A percentile compares a stretch with the other conserved stretches of the same genome.
Evolutionary conservation across 1,284 basidiomycete genomes (phyloP).

Genomic region (Coniophora puteana): DNA sequence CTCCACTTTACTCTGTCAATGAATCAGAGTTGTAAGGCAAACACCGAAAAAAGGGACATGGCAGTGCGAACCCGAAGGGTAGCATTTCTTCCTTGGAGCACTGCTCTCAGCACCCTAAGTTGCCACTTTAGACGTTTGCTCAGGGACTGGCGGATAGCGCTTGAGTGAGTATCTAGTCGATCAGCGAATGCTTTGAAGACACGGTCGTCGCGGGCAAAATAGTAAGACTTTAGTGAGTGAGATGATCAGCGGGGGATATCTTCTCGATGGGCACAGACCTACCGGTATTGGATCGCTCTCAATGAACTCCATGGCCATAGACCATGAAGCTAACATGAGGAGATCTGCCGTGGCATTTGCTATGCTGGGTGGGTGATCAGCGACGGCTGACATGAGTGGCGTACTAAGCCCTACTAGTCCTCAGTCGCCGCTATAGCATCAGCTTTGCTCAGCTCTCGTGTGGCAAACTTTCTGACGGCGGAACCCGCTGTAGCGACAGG

Average conservation of each 20-base stretch:
- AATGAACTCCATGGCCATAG: constrained; percentile 47
- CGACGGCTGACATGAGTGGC: constrained; percentile 1
- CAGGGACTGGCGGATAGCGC: constrained; percentile 43
- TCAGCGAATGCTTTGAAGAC: constrained; percentile 70
- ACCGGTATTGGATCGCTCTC: constrained; percentile 64
- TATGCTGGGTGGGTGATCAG: constrained; percentile 40
- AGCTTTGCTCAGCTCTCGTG: constrained; percentile 71
- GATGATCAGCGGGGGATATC: constrained; percentile 8
- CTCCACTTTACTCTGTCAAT: constrained; percentile 62
- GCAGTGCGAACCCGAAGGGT: constrained; percentile 55
- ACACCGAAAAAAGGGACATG: neutral
- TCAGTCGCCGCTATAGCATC: constrained; percentile 73
- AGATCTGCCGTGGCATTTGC: constrained; percentile 79
- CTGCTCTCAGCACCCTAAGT: constrained; percentile 53
- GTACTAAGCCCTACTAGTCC: constrained; percentile 63
- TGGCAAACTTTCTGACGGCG: constrained; percentile 72
- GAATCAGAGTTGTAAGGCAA: constrained; percentile 13
- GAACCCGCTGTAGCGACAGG: constrained; percentile 65
- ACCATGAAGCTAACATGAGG: constrained; percentile 73
- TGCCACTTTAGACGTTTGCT: constrained; percentile 69
- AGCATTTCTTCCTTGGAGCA: constrained; percentile 59
- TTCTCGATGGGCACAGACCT: constrained; percentile 16
- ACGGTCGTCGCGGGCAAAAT: constrained; percentile 79
- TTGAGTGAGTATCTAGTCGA: constrained; percentile 49
- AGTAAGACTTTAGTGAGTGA: constrained; percentile 52